phyloP scores from a whole-genome alignment of 208 protist genomes.

The Herpetomonas samuelpessoai region DNA sequence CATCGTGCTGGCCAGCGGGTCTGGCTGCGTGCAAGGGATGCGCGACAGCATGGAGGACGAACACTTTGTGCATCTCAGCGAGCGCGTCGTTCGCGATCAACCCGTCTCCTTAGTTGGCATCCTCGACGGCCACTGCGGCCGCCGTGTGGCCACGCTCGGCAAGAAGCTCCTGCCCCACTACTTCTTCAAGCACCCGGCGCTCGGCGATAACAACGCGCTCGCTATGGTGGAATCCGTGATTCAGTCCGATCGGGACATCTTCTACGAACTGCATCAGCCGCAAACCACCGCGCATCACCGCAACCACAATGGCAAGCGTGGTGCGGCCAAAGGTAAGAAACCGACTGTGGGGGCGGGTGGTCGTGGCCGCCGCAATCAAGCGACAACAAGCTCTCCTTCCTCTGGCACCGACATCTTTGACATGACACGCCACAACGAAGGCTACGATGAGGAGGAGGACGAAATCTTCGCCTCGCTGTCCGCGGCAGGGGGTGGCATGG shows the following conservation, averaged over 20 bases:
- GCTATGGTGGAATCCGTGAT: constrained; percentile 74
- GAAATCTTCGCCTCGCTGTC: not conserved
- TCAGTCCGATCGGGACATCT: constrained; percentile 57
- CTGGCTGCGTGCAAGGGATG: constrained; percentile 66
- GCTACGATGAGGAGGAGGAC: not conserved
- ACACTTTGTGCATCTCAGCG: constrained; percentile 57
- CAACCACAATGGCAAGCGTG: not conserved
- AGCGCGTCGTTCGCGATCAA: constrained; percentile 42
- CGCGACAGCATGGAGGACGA: constrained; percentile 84
- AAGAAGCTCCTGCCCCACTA: constrained; percentile 58
- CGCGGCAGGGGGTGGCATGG: constrained; percentile 3
- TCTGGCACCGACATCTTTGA: constrained; percentile 19
- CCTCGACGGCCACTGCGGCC: constrained; percentile 83
- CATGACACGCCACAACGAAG: constrained; percentile 14
- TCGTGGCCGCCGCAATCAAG: constrained; percentile 7
- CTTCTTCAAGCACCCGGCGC: constrained; percentile 50
- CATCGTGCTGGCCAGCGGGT: constrained; percentile 48
- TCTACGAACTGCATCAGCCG: constrained; percentile 23
- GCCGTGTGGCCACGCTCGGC: constrained; percentile 61
- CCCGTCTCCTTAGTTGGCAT: constrained; percentile 60
- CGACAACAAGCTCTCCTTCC: not conserved
- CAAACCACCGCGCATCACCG: constrained; percentile 9
- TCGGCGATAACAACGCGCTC: constrained; percentile 73
- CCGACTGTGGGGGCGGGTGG: not conserved
- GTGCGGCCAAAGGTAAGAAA: not conserved